phyloP scores from a whole-genome alignment of 495 filamentous ascomycete species.

The Neurospora sp. region DNA sequence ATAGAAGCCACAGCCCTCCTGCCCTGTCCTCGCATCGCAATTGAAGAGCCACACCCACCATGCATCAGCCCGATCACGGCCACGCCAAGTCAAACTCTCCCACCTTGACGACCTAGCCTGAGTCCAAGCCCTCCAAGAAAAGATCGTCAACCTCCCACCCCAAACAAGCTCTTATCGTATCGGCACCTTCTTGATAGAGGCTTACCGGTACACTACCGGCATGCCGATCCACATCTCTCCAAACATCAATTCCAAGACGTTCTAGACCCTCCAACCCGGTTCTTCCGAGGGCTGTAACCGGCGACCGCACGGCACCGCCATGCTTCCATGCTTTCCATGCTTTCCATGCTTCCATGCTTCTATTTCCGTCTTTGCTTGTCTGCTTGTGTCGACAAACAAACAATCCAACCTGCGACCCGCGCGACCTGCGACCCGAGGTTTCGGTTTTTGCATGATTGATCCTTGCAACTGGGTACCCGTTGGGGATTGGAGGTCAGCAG shows the following conservation, averaged over 20 bases:
- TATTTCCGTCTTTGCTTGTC: neutral
- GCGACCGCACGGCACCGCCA: neutral
- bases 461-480: neutral
- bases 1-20: neutral
- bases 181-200: neutral
- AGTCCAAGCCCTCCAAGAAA: neutral
- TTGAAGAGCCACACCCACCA: neutral
- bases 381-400: neutral
- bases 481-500: too few relatives aligned
- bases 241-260: neutral
- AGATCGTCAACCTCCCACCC: neutral
- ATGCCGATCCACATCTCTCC: neutral
- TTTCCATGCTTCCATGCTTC: neutral
- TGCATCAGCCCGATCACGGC: neutral
- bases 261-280: neutral
- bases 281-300: neutral
- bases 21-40: neutral
- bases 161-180: neutral
- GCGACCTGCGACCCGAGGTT: neutral
- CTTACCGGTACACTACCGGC: neutral
- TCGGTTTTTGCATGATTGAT: neutral
- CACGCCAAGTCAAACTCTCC: neutral
- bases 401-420: neutral
- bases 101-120: neutral
- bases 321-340: neutral